Percentiles rank a stretch among this genome's conserved stretches.
Evolutionary conservation across 208 protist genomes (phyloP).

Genomic region (Porcisia hertigi): DNA sequence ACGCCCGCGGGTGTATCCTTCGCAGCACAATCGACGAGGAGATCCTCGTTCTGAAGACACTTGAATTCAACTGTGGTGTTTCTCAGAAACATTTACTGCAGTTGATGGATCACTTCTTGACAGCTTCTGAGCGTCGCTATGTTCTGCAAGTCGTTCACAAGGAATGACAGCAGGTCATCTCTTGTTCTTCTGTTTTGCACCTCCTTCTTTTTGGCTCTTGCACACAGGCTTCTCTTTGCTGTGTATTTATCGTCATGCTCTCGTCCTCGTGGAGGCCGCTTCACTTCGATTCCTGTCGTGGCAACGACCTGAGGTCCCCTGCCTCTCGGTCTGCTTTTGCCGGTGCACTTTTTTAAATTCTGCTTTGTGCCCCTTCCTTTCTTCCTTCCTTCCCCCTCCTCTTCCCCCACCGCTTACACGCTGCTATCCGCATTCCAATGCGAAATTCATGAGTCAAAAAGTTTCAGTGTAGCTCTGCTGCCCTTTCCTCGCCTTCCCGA

Average conservation of each 20-base stretch:
- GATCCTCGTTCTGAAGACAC: conserved; percentile 26
- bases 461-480: no score
- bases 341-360: neutral
- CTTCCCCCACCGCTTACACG: neutral
- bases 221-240: neutral
- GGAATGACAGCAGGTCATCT: neutral
- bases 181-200: neutral
- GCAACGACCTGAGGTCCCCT: neutral
- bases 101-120: conserved; percentile 65
- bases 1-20: conserved; percentile 18
- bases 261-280: neutral
- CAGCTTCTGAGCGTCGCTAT: conserved; percentile 35
- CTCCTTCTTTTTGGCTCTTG: conserved; percentile 1
- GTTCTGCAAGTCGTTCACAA: conserved; percentile 23
- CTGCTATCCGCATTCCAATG: neutral
- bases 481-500: neutral
- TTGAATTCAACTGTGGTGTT: conserved; percentile 66
- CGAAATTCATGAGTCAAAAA: neutral
- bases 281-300: no score
- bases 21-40: conserved; percentile 32
- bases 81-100: conserved; percentile 26
- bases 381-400: conserved; percentile 4
- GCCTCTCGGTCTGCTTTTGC: neutral
- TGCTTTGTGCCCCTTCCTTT: neutral
- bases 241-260: no score